Evolutionary conservation across 805 yeast species (phyloP).

Genomic region (Saccharomyces jurei): DNA sequence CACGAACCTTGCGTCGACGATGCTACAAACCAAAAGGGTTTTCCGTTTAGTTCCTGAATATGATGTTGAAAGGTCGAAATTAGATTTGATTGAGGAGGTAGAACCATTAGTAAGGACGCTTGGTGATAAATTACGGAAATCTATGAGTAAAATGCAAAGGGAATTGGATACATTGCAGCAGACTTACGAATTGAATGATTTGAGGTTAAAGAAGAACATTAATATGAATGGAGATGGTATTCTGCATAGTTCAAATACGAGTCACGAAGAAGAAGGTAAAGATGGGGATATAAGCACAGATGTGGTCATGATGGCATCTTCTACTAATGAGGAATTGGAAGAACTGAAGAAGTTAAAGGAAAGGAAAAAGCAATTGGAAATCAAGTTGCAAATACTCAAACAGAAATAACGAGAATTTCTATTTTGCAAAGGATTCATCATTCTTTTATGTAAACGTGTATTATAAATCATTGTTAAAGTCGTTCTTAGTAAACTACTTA

Average conservation of each 20-base stretch:
- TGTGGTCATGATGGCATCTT: slow-evolving; percentile 27
- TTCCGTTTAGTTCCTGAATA: slow-evolving; percentile 28
- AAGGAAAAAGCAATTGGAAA: slow-evolving; percentile 16
- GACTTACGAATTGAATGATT: slow-evolving; percentile 23
- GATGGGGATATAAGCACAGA: slow-evolving; percentile 17
- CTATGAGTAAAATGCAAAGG: slow-evolving; percentile 19
- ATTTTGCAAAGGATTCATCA: background rate
- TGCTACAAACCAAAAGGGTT: slow-evolving; percentile 23
- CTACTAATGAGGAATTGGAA: slow-evolving; percentile 27
- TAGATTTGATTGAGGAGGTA: slow-evolving; percentile 27
- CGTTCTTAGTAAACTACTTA: background rate
- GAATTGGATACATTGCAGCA: slow-evolving; percentile 25
- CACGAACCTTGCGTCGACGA: slow-evolving; percentile 15
- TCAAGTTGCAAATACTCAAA: slow-evolving; percentile 4
- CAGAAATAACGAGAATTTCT: background rate
- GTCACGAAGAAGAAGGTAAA: slow-evolving; percentile 1
- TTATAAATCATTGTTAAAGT: background rate
- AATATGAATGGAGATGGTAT: slow-evolving; percentile 4
- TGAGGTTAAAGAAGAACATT: slow-evolving; percentile 17
- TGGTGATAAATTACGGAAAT: slow-evolving; percentile 21
- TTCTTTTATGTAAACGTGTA: background rate
- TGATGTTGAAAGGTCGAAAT: slow-evolving; percentile 28
- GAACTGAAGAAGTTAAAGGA: slow-evolving; percentile 20
- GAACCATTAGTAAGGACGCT: slow-evolving; percentile 25
- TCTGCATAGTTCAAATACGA: slow-evolving; percentile 1